These are phyloP conservation scores for Lasiodiplodia sp. DNA, from an alignment of 2,329 filamentous ascomycete species.

Conservation along the genomic window DNA sequence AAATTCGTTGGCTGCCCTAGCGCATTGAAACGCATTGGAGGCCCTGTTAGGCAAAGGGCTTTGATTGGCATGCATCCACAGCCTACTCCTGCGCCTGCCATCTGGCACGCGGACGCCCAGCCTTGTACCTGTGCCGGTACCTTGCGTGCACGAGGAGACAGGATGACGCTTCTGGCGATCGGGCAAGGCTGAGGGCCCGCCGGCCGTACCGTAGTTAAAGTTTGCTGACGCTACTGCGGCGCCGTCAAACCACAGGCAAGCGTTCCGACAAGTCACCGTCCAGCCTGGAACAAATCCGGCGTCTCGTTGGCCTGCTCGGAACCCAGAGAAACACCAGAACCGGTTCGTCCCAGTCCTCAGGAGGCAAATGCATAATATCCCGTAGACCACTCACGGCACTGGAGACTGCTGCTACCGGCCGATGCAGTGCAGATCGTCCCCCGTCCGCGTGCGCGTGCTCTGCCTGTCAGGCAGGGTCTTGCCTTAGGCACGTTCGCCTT, in stretches of 20 bases:
- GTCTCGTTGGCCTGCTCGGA: not conserved
- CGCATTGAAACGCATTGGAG: conserved; percentile 16
- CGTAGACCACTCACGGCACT: not conserved
- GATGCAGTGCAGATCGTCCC: conserved; percentile 13
- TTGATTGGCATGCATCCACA: conserved; percentile 15
- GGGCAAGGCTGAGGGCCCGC: conserved; percentile 11
- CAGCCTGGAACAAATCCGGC: not conserved
- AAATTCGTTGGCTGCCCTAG: conserved; percentile 5
- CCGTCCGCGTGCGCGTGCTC: conserved; percentile 9
- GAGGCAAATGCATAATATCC: not conserved
- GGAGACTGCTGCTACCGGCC: not conserved
- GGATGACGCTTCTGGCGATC: conserved; percentile 2
- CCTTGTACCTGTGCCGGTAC: conserved; percentile 5
- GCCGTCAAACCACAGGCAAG: not conserved
- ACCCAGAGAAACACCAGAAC: conserved; percentile 7
- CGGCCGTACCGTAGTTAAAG: conserved; percentile 4
- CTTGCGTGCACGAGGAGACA: conserved; percentile 1
- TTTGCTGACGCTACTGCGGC: conserved; percentile 2
- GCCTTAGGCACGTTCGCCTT: conserved; percentile 9
- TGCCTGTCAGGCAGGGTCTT: conserved; percentile 22
- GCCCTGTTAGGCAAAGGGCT: conserved; percentile 1
- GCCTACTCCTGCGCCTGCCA: not conserved
- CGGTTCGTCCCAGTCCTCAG: not conserved
- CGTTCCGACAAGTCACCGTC: not conserved
- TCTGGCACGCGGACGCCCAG: not conserved